Evolutionary conservation across 2,329 filamentous ascomycete genomes (phyloP), one percentile per base, ranked within the genome.

Genomic region (Simplicillium sp.): DNA sequence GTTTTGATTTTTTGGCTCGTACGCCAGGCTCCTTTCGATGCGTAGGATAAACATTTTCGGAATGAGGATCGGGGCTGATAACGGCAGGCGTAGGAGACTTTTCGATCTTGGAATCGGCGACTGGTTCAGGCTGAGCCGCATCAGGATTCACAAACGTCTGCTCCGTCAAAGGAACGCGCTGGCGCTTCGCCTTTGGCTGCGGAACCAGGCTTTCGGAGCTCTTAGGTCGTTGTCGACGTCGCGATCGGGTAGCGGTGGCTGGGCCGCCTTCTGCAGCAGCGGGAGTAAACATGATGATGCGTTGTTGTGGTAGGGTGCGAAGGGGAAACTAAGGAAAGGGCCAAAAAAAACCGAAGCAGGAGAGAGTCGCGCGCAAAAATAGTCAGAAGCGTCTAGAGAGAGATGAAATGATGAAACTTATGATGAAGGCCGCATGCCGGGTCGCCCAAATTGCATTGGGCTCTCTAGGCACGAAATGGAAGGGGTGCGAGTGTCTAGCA

Each of bases 141-240:
- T 74, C 71, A 33, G 73, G 69, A 44, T 72, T 73, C 47, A 66
- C 56, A 55, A 73, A 74, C 41, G 73, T 75, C 52, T 76, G 68
- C 44, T 80, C 75, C 40, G 67, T 69, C 48, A 80, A 56, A 25
- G 72, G 73, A 39, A 77, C 60, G 48, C 78, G 69, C 54, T 75
- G 74, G 46, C 78, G 72, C 64, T 82, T 82, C 11, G 76, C 71
- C 58, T 80, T 82, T 20, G 78, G 78, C 51, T 75, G 72, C 47
- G 74, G 68, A 37, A 62, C 59, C 39, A 73, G 58, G 53, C 62
- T 68, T 44, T 81, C 77, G 42, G 70, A 65, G 52, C 69, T 76
- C 50, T 65, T 57, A 38, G 77, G 77, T 43, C 78, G 73, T 57
- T 77, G 77, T 43, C 78, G 72, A 45, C 78, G 71, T 44, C 78